Conservation (phyloP, 805 yeast species). For the Suhomyces sp. region DNA sequence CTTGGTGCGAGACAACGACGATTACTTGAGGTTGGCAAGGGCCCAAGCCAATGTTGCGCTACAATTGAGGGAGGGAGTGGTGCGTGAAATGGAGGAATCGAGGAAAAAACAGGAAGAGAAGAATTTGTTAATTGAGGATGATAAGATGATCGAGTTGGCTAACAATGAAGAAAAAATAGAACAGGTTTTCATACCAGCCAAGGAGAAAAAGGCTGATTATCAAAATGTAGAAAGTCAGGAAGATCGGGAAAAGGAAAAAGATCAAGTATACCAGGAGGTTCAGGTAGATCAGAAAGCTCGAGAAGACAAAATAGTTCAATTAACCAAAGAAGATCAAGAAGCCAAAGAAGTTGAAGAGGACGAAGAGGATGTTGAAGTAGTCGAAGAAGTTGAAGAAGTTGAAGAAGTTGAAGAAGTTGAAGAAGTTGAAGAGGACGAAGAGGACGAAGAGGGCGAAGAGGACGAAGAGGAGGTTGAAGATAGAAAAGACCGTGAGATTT, state of each 20-base stretch:
- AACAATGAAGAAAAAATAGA: neutral
- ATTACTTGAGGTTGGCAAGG: constrained; percentile 44
- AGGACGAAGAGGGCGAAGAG: neutral
- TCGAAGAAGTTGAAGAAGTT: neutral
- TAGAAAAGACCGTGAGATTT: neutral
- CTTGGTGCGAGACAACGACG: constrained; percentile 58
- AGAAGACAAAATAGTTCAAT: neutral
- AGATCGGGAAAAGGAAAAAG: neutral
- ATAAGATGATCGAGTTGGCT: neutral
- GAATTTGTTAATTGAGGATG: neutral
- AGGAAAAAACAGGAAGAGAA: neutral
- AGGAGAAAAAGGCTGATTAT: neutral
- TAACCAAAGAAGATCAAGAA: neutral
- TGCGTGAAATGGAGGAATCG: constrained; percentile 8
- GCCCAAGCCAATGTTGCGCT: constrained; percentile 45
- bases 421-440: neutral
- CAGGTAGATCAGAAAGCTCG: neutral
- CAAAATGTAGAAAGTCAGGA: neutral
- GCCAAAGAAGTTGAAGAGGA: neutral
- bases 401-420: neutral
- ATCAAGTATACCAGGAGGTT: neutral
- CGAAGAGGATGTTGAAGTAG: too few relatives aligned
- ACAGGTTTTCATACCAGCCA: neutral
- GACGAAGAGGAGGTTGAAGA: neutral
- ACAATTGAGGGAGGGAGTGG: constrained; percentile 35